Conservation (phyloP, 2,329 filamentous ascomycete genomes). For the Cladosporium sp. region DNA sequence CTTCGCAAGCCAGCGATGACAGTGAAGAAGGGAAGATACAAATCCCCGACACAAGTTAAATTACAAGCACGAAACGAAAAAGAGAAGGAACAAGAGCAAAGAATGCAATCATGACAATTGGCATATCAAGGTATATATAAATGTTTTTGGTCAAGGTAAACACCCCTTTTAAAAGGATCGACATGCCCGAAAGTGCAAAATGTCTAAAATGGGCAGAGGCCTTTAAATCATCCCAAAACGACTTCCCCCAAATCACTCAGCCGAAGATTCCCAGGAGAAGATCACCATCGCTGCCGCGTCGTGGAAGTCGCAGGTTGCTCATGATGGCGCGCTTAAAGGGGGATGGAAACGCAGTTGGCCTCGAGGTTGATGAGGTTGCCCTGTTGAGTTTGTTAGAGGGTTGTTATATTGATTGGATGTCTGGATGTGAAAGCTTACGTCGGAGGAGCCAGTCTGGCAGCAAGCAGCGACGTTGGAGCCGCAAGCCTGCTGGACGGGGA, state of each 20-base stretch:
- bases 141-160: background rate
- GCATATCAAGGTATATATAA: background rate
- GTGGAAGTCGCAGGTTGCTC: background rate
- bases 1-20: no score
- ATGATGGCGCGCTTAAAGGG: slow-evolving; percentile 8
- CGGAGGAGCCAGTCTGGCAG: slow-evolving; percentile 1
- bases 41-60: no score
- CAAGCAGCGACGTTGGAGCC: slow-evolving; percentile 10
- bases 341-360: slow-evolving; percentile 10
- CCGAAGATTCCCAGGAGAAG: no score
- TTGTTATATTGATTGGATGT: background rate
- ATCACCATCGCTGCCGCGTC: no score
- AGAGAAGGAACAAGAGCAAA: no score
- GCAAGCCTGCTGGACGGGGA: slow-evolving; percentile 10
- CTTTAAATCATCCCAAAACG: slow-evolving; percentile 4
- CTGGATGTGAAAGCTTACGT: background rate
- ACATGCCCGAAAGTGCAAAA: slow-evolving; percentile 8
- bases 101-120: no score
- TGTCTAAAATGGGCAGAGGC: slow-evolving; percentile 8
- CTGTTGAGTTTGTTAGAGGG: background rate
- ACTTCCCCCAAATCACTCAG: background rate
- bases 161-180: slow-evolving; percentile 6
- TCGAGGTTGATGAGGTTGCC: slow-evolving; percentile 10
- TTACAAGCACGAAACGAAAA: no score
- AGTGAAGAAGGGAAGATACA: no score